Conservation (phyloP, 768 basidiomycete genomes). For the Pleurotus platypus region DNA sequence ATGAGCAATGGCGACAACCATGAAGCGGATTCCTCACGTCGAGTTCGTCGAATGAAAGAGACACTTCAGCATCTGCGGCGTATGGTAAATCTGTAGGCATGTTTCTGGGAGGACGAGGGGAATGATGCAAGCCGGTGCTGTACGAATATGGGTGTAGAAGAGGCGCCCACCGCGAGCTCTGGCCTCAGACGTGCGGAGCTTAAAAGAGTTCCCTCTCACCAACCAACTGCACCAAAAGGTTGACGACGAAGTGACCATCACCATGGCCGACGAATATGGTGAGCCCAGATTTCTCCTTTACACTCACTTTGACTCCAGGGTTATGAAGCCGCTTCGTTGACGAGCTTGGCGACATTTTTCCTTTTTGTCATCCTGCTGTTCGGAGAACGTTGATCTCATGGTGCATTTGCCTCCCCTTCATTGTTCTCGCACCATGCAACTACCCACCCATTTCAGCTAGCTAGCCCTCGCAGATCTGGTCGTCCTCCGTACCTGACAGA, state of each 20-base stretch:
- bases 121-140: conserved; percentile 8
- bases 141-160: conserved; percentile 5
- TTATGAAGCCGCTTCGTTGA: conserved; percentile 7
- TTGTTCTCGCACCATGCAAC: conserved; percentile 50
- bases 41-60: conserved; percentile 85
- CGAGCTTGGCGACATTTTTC: conserved; percentile 14
- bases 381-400: conserved; percentile 57
- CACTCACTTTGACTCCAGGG: conserved; percentile 16
- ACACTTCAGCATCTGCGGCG: conserved; percentile 91
- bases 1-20: background rate
- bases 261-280: conserved; percentile 56
- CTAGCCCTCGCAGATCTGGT: conserved; percentile 38
- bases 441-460: conserved; percentile 56
- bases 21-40: conserved; percentile 46
- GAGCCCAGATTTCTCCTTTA: conserved; percentile 30
- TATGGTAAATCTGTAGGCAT: conserved; percentile 89
- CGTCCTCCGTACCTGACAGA: conserved; percentile 17
- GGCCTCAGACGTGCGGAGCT: conserved; percentile 28
- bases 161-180: background rate
- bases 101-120: conserved; percentile 11
- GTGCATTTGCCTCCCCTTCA: conserved; percentile 40
- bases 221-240: conserved; percentile 12
- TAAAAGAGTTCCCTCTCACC: conserved; percentile 22
- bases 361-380: conserved; percentile 30
- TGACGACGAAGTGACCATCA: conserved; percentile 6